Conservation (phyloP, 306 rosid species). For the Abrus precatorius region DNA sequence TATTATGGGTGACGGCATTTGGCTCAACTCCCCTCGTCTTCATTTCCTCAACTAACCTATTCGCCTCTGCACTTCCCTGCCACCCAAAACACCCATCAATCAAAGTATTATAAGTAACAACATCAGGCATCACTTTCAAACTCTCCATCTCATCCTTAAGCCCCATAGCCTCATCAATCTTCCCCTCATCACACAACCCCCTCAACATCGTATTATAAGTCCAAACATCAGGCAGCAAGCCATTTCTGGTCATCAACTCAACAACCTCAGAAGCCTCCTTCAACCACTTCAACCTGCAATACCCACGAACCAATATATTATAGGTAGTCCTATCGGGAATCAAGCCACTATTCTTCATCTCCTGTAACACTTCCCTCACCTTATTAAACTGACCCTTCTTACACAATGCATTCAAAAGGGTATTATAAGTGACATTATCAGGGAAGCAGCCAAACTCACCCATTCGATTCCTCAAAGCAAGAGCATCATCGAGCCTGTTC, state of each 20-base stretch:
- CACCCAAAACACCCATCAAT: conserved; percentile 71
- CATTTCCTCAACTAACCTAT: conserved; percentile 73
- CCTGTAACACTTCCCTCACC: conserved; percentile 69
- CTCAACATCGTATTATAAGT: conserved; percentile 79
- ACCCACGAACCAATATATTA: conserved; percentile 84
- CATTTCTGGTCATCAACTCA: conserved; percentile 67
- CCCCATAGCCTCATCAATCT: conserved; percentile 74
- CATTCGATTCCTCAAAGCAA: conserved; percentile 61
- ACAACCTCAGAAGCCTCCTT: conserved; percentile 77
- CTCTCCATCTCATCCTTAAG: conserved; percentile 77
- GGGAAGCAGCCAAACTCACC: conserved; percentile 65
- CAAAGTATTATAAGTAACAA: conserved; percentile 88
- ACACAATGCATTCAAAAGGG: conserved; percentile 70
- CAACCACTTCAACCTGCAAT: conserved; percentile 78
- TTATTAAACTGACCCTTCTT: conserved; percentile 64
- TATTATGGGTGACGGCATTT: conserved; percentile 76
- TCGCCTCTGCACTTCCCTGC: conserved; percentile 57
- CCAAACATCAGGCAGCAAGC: conserved; percentile 75
- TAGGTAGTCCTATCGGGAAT: conserved; percentile 67
- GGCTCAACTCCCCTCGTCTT: conserved; percentile 62
- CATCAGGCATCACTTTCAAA: conserved; percentile 70
- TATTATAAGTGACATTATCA: conserved; percentile 80
- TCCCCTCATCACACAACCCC: conserved; percentile 79
- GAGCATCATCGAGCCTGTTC: conserved; percentile 60
- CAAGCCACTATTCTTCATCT: conserved; percentile 70